Percentiles rank a stretch among this genome's conserved stretches.
Conservation (phyloP, 192 early-diverging fungal species). For the Chytriomyces hyalinus region DNA sequence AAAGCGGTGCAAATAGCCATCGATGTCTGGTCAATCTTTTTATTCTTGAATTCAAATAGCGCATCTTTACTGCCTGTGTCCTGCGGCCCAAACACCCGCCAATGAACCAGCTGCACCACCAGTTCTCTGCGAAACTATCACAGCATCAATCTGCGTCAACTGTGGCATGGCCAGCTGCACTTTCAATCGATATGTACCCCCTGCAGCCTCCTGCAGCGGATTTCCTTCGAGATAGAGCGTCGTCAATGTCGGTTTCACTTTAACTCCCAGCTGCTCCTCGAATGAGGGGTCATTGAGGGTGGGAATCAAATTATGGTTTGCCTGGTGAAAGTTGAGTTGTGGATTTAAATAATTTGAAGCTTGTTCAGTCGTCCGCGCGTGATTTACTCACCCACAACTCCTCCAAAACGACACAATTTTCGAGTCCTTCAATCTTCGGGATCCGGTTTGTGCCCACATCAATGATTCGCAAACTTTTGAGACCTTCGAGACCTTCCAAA, state of each 20-base stretch:
- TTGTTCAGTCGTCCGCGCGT: neutral
- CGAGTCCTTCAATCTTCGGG: constrained; percentile 72
- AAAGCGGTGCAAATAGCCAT: too few species aligned
- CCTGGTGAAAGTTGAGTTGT: constrained; percentile 41
- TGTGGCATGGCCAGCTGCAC: constrained; percentile 83
- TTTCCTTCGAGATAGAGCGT: constrained; percentile 97
- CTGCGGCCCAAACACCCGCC: too few species aligned
- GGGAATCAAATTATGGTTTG: constrained; percentile 75
- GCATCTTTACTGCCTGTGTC: too few species aligned
- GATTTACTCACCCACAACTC: constrained; percentile 83
- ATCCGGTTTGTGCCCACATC: constrained; percentile 88
- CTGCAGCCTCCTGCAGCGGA: constrained; percentile 79
- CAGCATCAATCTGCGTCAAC: constrained; percentile 91
- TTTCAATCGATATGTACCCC: constrained; percentile 84
- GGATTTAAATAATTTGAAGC: constrained; percentile 10
- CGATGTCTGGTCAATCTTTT: too few species aligned
- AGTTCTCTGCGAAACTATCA: constrained; percentile 13
- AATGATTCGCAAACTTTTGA: constrained; percentile 73
- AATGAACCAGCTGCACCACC: neutral
- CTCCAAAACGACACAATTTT: constrained; percentile 70
- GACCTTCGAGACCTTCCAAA: constrained; percentile 81
- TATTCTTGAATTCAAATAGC: too few species aligned
- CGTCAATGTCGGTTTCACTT: constrained; percentile 57
- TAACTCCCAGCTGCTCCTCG: constrained; percentile 64
- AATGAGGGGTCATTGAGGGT: constrained; percentile 73